Conservation (phyloP, 2,329 filamentous ascomycete species). For the Phialophora expanda region DNA sequence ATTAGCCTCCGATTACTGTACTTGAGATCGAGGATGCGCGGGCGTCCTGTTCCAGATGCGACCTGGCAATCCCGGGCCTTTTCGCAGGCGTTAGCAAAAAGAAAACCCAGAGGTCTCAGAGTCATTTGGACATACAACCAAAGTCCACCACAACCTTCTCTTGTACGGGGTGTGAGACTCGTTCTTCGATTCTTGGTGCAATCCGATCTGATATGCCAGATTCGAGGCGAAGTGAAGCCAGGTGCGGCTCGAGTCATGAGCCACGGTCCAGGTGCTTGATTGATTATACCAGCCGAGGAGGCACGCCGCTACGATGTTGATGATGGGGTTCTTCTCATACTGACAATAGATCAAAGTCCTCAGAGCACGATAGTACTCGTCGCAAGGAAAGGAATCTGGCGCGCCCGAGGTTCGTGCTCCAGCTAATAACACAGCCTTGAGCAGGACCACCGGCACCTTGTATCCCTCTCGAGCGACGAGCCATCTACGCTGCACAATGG, state of each 20-base stretch:
- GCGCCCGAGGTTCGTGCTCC: slow-evolving; percentile 3
- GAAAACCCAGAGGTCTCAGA: neutral
- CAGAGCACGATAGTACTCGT: neutral
- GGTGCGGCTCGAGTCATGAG: slow-evolving; percentile 10
- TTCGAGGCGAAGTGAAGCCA: slow-evolving; percentile 14
- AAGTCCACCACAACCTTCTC: neutral
- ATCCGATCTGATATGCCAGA: neutral
- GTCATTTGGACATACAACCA: neutral
- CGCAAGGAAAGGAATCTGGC: neutral
- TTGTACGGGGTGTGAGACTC: neutral
- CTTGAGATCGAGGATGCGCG: slow-evolving; percentile 7
- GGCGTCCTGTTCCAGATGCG: neutral
- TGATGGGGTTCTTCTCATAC: slow-evolving; percentile 45
- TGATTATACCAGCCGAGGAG: slow-evolving; percentile 53
- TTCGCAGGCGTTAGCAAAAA: neutral
- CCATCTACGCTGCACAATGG: slow-evolving; percentile 10
- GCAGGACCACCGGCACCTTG: slow-evolving; percentile 1
- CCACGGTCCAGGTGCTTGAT: slow-evolving; percentile 4
- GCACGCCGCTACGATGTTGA: slow-evolving; percentile 48
- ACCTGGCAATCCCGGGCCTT: neutral
- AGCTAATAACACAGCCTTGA: slow-evolving; percentile 9
- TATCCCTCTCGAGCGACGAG: slow-evolving; percentile 9
- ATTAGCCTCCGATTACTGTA: neutral
- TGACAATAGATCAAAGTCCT: slow-evolving; percentile 10
- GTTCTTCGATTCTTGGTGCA: neutral